Base-by-base conservation (phyloP, 2,329 filamentous ascomycete species). In the Penicillium thymicola region DNA sequence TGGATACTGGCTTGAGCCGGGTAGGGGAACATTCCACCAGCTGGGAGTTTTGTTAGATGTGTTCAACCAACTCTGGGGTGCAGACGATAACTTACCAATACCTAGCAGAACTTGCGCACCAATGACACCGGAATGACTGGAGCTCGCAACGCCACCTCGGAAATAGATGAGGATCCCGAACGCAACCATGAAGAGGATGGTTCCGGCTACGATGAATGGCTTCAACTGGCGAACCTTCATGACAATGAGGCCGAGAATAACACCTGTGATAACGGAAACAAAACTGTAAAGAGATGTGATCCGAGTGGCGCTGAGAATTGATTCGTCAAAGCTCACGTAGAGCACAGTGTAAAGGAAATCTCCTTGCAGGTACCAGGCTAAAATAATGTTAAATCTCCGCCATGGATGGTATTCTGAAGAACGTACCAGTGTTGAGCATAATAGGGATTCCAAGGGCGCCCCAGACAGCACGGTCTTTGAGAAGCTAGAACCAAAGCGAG, bases 391-490 rank as follows among this genome's bases (percentile, higher is more conserved):
- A 67, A 47, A 11, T 5, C 8, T 41, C 5, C 10, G 10, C 11
- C 3, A 21, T 11, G 13, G 9, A 21, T 10, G 23, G 37, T 5
- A 4, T 4, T 3, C 11, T 27, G 7, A 23, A 16, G 6, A 4
- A 48, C 57, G 23, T 64, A 69, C 67, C 66, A 4, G 60, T 62
- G 34, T 68, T 69, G 5, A 70, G 48, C 67, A 68, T 67, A 4
- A 67, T 21, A 2, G 67, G 84, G 42, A 89, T 85, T 3, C 82
- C 83, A 30, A 88, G 70, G 5, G 85, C 79, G 5, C 78, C 84
- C 83, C 85, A 88, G 27, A 88, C 80, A n/a, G 78, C 79, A 23
- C 86, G 83, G 65, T 88, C 84, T 70, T 82, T 84, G 65, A 88
- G 77, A 2, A 86, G 75, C 54, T 74, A 54, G 1, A 34, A 16